These are phyloP conservation scores for Candida ortonii DNA, from an alignment of 805 yeast species.

Conservation along the genomic window DNA sequence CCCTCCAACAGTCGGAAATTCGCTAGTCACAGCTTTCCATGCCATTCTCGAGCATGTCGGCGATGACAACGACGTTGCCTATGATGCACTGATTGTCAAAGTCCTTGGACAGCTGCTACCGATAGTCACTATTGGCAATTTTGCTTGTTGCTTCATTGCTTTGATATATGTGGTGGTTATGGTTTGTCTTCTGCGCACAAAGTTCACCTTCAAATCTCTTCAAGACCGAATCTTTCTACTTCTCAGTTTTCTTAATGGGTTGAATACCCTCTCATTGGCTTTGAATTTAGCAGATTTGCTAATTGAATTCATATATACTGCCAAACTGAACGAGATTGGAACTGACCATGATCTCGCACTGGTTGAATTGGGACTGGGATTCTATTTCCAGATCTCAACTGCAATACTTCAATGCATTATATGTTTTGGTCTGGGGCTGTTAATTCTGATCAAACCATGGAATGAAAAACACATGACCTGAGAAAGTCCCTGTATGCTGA, in stretches of 20 bases:
- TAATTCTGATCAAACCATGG: slow-evolving; percentile 19
- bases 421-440: slow-evolving; percentile 14
- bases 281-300: slow-evolving; percentile 12
- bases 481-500: no score
- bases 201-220: slow-evolving; percentile 9
- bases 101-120: slow-evolving; percentile 18
- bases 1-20: slow-evolving; percentile 37
- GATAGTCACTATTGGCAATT: slow-evolving; percentile 6
- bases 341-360: slow-evolving; percentile 18
- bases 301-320: slow-evolving; percentile 16
- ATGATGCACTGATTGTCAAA: slow-evolving; percentile 17
- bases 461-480: slow-evolving; percentile 5
- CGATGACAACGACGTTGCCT: slow-evolving; percentile 18
- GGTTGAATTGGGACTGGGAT: slow-evolving; percentile 20
- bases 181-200: slow-evolving; percentile 16
- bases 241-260: slow-evolving; percentile 8
- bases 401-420: slow-evolving; percentile 13
- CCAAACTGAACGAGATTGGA: slow-evolving; percentile 16
- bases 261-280: slow-evolving; percentile 11
- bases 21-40: slow-evolving; percentile 40
- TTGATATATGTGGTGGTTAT: slow-evolving; percentile 17
- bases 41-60: slow-evolving; percentile 31
- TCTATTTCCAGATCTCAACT: slow-evolving; percentile 14
- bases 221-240: slow-evolving; percentile 6
- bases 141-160: slow-evolving; percentile 12